These are phyloP conservation scores for Diplosphaera chodatii DNA, from an alignment of 139 green algal genomes.

Conservation along the genomic window DNA sequence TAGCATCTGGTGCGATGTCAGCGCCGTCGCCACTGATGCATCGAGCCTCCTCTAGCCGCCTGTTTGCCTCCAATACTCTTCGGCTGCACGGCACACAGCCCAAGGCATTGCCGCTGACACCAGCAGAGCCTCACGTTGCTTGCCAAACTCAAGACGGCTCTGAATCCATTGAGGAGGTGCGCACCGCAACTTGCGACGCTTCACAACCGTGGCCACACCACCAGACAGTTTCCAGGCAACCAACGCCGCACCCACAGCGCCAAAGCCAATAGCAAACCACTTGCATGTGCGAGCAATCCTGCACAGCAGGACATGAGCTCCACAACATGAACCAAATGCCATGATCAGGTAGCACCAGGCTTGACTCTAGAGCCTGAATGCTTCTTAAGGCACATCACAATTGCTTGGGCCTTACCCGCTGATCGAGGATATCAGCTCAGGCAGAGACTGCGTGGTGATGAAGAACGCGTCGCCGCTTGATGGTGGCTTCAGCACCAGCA, in stretches of 20 bases:
- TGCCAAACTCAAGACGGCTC: too few relatives aligned
- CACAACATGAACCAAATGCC: too few relatives aligned
- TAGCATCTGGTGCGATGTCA: background rate
- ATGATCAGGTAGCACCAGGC: too few relatives aligned
- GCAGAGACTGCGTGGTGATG: constrained; percentile 11
- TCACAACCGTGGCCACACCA: background rate
- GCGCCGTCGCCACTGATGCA: too few relatives aligned
- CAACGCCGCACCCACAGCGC: background rate
- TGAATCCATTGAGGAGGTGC: background rate
- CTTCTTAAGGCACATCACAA: too few relatives aligned
- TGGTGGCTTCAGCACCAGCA: constrained; percentile 13
- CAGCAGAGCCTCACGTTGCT: too few relatives aligned
- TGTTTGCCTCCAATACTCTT: background rate
- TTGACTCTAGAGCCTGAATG: too few relatives aligned
- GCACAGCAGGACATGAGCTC: background rate
- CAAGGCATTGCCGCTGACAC: too few relatives aligned
- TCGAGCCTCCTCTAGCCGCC: background rate
- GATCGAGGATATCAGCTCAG: constrained; percentile 16
- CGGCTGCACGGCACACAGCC: background rate
- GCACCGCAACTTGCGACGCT: background rate
- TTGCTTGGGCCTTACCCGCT: background rate
- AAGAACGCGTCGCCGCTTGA: constrained; percentile 16
- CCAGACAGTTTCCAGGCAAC: background rate
- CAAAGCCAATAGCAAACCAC: background rate
- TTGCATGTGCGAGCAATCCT: constrained; percentile 10